A percentile compares a stretch with the other conserved stretches of the same genome.
These are phyloP conservation scores for Tricladium varicosporioides DNA, from an alignment of 2,329 filamentous ascomycete genomes.

Conservation along the genomic window DNA sequence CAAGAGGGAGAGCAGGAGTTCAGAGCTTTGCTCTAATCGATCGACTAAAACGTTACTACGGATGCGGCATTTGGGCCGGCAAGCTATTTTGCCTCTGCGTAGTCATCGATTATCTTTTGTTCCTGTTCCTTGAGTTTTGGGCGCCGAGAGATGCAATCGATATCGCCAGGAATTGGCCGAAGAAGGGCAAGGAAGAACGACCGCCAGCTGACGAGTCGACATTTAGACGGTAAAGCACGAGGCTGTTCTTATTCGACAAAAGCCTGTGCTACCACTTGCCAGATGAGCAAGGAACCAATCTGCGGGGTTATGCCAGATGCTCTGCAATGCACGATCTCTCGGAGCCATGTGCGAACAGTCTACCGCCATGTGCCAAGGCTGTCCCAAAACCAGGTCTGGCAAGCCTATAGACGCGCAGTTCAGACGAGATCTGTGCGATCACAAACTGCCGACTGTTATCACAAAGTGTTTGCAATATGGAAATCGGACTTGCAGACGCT, in stretches of 20 bases:
- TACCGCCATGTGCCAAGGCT: not conserved
- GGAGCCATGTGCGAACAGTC: not conserved
- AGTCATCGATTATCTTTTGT: conserved; percentile 90
- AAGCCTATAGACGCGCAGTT: not conserved
- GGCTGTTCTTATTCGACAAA: too few relatives aligned
- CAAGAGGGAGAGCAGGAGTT: conserved; percentile 64
- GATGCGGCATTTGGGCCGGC: conserved; percentile 96
- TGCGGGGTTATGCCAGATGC: conserved; percentile 1
- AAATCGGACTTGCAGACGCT: not conserved
- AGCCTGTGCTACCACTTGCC: too few relatives aligned
- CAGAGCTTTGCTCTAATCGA: conserved; percentile 93
- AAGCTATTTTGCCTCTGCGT: conserved; percentile 96
- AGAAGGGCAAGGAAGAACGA: conserved; percentile 50
- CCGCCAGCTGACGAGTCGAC: conserved; percentile 7
- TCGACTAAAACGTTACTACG: conserved; percentile 92
- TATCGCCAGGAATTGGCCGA: conserved; percentile 86
- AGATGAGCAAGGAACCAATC: not conserved
- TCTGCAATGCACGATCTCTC: not conserved
- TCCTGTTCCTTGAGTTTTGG: conserved; percentile 82
- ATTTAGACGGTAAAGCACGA: conserved; percentile 1
- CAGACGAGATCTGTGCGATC: not conserved
- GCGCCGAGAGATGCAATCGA: conserved; percentile 86
- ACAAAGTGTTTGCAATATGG: conserved; percentile 1
- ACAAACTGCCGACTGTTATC: conserved; percentile 6
- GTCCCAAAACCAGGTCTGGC: conserved; percentile 1